phyloP scores from a whole-genome alignment of 1,139 yeast species.

The Candida glucosophila region DNA sequence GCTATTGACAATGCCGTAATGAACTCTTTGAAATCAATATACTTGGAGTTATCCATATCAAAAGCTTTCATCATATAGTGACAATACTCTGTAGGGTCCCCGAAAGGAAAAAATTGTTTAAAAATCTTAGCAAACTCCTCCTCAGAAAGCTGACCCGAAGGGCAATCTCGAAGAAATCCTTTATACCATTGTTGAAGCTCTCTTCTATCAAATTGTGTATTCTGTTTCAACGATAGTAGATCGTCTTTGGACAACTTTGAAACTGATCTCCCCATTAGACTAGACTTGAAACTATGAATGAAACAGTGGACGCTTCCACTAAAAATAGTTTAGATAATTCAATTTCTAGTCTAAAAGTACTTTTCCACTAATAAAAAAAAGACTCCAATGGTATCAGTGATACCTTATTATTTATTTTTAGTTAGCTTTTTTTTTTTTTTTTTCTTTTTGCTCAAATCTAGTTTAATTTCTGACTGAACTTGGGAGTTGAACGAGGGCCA shows the following conservation, averaged over 20 bases:
- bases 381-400: too few relatives aligned
- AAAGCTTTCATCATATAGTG: constrained; percentile 82
- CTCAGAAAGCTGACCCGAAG: constrained; percentile 78
- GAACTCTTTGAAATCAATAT: constrained; percentile 87
- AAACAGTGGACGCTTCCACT: too few relatives aligned
- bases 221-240: constrained; percentile 68
- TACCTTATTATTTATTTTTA: too few relatives aligned
- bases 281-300: too few relatives aligned
- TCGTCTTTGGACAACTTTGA: constrained; percentile 91
- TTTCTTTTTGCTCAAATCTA: too few relatives aligned
- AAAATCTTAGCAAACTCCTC: constrained; percentile 88
- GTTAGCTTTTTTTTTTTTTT: too few relatives aligned
- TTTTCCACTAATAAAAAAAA: too few relatives aligned
- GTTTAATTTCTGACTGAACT: too few relatives aligned
- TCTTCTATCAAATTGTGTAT: constrained; percentile 86
- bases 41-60: constrained; percentile 74
- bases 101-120: constrained; percentile 96
- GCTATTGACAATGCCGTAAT: constrained; percentile 83
- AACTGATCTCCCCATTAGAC: constrained; percentile 98
- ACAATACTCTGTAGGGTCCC: constrained; percentile 90
- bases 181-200: constrained; percentile 98
- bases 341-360: too few relatives aligned
- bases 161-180: constrained; percentile 91
- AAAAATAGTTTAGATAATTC: too few relatives aligned
- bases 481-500: too few relatives aligned